Evolutionary conservation across 306 rosid genomes (phyloP), one percentile per base, ranked within the genome.

Genomic region (Vigna angularis): DNA sequence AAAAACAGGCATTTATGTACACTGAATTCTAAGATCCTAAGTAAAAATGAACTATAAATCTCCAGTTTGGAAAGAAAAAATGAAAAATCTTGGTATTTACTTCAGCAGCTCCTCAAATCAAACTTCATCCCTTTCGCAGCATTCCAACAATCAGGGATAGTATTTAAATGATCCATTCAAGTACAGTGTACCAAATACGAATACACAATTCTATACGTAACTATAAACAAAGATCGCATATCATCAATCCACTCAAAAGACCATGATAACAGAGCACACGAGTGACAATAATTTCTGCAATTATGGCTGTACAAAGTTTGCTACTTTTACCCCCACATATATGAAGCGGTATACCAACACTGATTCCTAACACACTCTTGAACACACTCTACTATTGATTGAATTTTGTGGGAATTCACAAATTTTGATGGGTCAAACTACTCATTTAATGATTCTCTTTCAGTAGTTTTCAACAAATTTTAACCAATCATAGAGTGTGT

Each of bases 161-260:
- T 12, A 48, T 57, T 66, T 38, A 66, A 64, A 47, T 71, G 48
- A 51, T 57, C 3, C 3, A 16, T 30, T 30, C 14, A 16, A 24
- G 20, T 68, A 22, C 30, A 14, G 16, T 8, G 26, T 51, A 58
- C 50, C 68, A 81, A 34, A 59, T 40, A n/a, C 24, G 49, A 79
- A 74, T 24, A 63, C 59, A 58, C 30, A 47, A 63, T 7, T 51
- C 7, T 51, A 12, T 22, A 10, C 13, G 40, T 20, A 18, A 58
- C 28, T 80, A 77, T 30, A 32, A 71, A 82, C 86, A 63, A 40
- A 20, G 63, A 22, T 55, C 70, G 34, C 52, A 64, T 72, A n/a
- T 57, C 65, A 74, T 28, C 70, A 38, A 45, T 61, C 78, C 81
- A 78, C 30, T 44, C 22, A 6, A 30, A 64, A 66, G 65, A 13